Evolutionary conservation across 139 green algal species (phyloP).

Genomic region (Axilococcus clingmanii): DNA sequence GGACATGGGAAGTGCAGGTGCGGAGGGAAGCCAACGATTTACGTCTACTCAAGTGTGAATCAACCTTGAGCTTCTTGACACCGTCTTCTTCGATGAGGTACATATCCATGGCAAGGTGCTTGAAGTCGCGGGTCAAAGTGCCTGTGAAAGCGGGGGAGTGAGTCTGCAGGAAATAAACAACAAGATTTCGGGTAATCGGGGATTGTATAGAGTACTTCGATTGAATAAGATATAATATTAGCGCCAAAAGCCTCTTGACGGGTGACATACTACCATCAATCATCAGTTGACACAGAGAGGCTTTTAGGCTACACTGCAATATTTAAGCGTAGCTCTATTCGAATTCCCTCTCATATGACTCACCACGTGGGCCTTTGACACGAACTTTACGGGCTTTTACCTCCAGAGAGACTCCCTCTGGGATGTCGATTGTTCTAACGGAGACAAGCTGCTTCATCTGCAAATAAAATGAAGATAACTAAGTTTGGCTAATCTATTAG

Average conservation of each 20-base stretch:
- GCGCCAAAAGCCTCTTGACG: too few species aligned
- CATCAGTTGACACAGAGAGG: too few species aligned
- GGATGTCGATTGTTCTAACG: slow-evolving; percentile 46
- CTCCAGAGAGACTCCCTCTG: slow-evolving; percentile 36
- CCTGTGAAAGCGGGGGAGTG: too few species aligned
- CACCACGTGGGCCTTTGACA: slow-evolving; percentile 70
- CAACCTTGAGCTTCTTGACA: slow-evolving; percentile 58
- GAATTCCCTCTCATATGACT: slow-evolving; percentile 12
- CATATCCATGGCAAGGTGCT: slow-evolving; percentile 81
- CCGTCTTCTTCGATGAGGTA: slow-evolving; percentile 71
- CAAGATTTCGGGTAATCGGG: neutral
- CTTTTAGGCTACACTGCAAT: too few species aligned
- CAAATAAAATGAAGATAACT: neutral
- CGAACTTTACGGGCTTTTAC: slow-evolving; percentile 49
- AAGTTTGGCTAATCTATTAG: too few species aligned
- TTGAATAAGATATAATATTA: slow-evolving; percentile 1
- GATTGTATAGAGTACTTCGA: neutral
- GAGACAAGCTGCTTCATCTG: slow-evolving; percentile 68
- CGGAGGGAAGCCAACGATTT: slow-evolving; percentile 90
- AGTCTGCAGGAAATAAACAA: too few species aligned
- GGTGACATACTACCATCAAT: too few species aligned
- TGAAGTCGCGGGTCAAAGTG: slow-evolving; percentile 68
- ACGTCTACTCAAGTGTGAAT: slow-evolving; percentile 79
- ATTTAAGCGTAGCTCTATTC: too few species aligned
- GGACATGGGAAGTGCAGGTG: slow-evolving; percentile 43